These are phyloP conservation scores for Phytophthora lateralis DNA, from an alignment of 352 stramenopile genomes.

Conservation along the genomic window DNA sequence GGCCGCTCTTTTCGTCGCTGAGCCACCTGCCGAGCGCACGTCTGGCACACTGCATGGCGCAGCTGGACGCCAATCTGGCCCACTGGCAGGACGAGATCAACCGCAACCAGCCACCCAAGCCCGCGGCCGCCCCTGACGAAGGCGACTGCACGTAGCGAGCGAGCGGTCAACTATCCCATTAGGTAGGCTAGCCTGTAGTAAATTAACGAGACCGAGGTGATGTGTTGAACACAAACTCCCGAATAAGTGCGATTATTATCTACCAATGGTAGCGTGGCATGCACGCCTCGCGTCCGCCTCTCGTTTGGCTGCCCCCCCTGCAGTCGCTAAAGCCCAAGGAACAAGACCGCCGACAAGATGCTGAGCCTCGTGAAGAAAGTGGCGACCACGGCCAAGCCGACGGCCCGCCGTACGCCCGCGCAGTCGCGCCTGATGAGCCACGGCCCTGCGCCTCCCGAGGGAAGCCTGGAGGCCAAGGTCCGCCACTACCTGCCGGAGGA, in stretches of 20 bases:
- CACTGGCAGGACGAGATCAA: slow-evolving; percentile 78
- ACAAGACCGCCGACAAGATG: slow-evolving; percentile 43
- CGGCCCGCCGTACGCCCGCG: slow-evolving; percentile 43
- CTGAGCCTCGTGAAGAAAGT: slow-evolving; percentile 82
- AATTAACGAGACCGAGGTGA: slow-evolving; percentile 1
- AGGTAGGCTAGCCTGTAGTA: slow-evolving; percentile 25
- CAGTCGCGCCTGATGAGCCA: slow-evolving; percentile 82
- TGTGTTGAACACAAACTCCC: neutral
- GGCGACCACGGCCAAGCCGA: slow-evolving; percentile 51
- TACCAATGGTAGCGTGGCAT: slow-evolving; percentile 10
- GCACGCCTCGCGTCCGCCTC: slow-evolving; percentile 15
- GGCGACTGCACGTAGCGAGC: slow-evolving; percentile 15
- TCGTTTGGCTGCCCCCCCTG: slow-evolving; percentile 26
- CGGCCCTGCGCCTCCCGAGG: slow-evolving; percentile 59
- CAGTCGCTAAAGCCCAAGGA: slow-evolving; percentile 25
- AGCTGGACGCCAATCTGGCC: slow-evolving; percentile 68
- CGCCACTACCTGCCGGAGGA: slow-evolving; percentile 83
- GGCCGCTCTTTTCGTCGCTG: slow-evolving; percentile 72
- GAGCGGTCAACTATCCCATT: slow-evolving; percentile 8
- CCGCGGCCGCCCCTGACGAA: slow-evolving; percentile 6
- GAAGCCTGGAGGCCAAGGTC: slow-evolving; percentile 85
- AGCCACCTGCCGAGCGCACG: slow-evolving; percentile 55
- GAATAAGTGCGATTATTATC: slow-evolving; percentile 17
- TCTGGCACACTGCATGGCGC: slow-evolving; percentile 63
- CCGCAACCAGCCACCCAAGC: slow-evolving; percentile 36